Conservation (phyloP, 1,284 basidiomycete genomes). For the Pascua guehoae region DNA sequence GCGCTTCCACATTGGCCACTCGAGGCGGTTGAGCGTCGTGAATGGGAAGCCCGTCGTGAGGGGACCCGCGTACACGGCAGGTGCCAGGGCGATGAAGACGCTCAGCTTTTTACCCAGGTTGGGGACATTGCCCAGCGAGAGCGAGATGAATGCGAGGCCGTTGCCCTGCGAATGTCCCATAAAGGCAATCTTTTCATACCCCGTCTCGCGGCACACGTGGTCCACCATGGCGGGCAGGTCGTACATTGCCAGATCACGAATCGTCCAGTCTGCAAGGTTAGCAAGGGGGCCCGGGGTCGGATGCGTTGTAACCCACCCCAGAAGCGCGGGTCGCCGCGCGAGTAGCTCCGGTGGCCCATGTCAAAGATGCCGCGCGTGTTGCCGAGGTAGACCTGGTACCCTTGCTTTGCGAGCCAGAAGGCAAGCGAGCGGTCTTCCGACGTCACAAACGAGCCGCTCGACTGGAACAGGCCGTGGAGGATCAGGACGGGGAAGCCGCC, state of each 20-base stretch:
- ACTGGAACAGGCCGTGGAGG: slow-evolving; percentile 62
- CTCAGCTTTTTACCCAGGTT: slow-evolving; percentile 57
- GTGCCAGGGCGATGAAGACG: slow-evolving; percentile 60
- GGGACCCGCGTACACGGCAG: slow-evolving; percentile 61
- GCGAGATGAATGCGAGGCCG: slow-evolving; percentile 56
- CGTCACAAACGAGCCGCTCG: slow-evolving; percentile 61
- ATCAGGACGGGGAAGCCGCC: slow-evolving; percentile 60
- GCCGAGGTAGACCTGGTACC: slow-evolving; percentile 61
- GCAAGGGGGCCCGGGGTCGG: background rate
- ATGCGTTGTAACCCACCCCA: slow-evolving; percentile 53
- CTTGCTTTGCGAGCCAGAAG: slow-evolving; percentile 60
- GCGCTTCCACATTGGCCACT: slow-evolving; percentile 58
- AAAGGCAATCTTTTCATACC: slow-evolving; percentile 60
- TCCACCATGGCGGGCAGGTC: slow-evolving; percentile 61
- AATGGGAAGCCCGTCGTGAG: slow-evolving; percentile 61
- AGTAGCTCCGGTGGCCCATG: slow-evolving; percentile 58
- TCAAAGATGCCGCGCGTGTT: slow-evolving; percentile 61
- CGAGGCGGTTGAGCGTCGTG: slow-evolving; percentile 53
- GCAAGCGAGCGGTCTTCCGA: slow-evolving; percentile 60
- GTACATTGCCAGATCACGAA: slow-evolving; percentile 60
- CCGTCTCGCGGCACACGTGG: slow-evolving; percentile 57
- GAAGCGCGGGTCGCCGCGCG: slow-evolving; percentile 57
- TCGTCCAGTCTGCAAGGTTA: slow-evolving; percentile 56
- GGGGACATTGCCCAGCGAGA: slow-evolving; percentile 59
- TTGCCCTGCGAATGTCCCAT: slow-evolving; percentile 64